Evolutionary conservation across 78 protist species (phyloP), one percentile per base, ranked within the genome.

Genomic region (Dictyostelium purpureum): DNA sequence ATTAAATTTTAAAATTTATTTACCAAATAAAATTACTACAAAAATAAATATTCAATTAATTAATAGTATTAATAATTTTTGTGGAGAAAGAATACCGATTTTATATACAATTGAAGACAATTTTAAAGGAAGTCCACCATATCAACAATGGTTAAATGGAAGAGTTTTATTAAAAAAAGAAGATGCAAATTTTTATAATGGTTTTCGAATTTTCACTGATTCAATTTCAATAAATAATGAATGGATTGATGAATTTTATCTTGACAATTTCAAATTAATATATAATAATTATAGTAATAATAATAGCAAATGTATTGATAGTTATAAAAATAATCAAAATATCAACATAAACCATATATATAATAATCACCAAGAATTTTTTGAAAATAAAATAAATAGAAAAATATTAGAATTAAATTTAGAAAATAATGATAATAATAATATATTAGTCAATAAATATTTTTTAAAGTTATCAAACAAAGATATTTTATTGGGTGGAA

Each of bases 121-220:
- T 63, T 26, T 28, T 63, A 28, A 28, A 33, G 12, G 19, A 63
- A 16, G 11, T 16, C 18, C 35, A 33, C 71, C 71, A 3, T 63
- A 43, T 37, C 71, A 63, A 33, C 71, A 63, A 63, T 63, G 71
- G 71, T 63, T 63, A 31, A 35, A 63, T 33, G 42, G 45, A 63
- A 28, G 5, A 33, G 16, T 31, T 63, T 63, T 63, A 31, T 63
- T 63, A 12, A 63, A n/a, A n/a, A n/a, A 63, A 12, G 71, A 63
- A 31, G 0, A 6, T 5, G 24, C 42, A 31, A 6, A 16, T 31
- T 63, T 63, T 63, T 63, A 31, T 18, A 63, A 63, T 63, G 71
- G 71, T 63, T 33, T 63, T 63, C 26, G 33, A 63, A 63, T 63
- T 4, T 33, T 24, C 16, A 31, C 24, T 18, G 6, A 35, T 63